These are phyloP conservation scores for Neonectria coccinea DNA, from an alignment of 2,329 filamentous ascomycete species.

Conservation along the genomic window DNA sequence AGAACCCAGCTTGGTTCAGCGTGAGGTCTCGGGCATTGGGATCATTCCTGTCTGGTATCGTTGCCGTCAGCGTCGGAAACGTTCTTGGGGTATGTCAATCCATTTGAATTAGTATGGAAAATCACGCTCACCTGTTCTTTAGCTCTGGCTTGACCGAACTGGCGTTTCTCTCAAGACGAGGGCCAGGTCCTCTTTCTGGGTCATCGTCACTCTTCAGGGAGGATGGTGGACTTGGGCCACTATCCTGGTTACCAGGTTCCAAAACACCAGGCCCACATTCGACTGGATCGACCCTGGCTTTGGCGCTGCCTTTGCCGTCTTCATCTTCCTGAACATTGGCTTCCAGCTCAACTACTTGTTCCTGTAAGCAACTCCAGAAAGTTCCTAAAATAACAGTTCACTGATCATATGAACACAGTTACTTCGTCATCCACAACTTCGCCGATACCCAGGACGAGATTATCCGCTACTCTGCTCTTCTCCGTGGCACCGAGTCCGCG, in stretches of 20 bases:
- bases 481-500: conserved; percentile 78
- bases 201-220: conserved; percentile 69
- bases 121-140: not conserved
- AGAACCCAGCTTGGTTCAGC: conserved; percentile 69
- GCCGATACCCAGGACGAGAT: conserved; percentile 72
- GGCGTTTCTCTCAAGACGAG: conserved; percentile 65
- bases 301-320: conserved; percentile 74
- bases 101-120: conserved; percentile 37
- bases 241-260: conserved; percentile 71
- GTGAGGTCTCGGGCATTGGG: conserved; percentile 77
- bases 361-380: conserved; percentile 58
- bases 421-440: conserved; percentile 77
- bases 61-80: conserved; percentile 74
- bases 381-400: fast-evolving
- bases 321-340: conserved; percentile 73
- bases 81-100: conserved; percentile 65
- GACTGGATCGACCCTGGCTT: conserved; percentile 76
- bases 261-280: conserved; percentile 66
- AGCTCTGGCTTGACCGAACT: conserved; percentile 70
- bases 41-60: conserved; percentile 76
- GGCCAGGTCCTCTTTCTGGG: conserved; percentile 65
- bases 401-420: conserved; percentile 54
- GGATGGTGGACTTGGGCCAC: conserved; percentile 81
- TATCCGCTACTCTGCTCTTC: conserved; percentile 74
- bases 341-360: conserved; percentile 83